Base-by-base conservation (phyloP, 768 basidiomycete genomes). In the Trametes sanguinea region DNA sequence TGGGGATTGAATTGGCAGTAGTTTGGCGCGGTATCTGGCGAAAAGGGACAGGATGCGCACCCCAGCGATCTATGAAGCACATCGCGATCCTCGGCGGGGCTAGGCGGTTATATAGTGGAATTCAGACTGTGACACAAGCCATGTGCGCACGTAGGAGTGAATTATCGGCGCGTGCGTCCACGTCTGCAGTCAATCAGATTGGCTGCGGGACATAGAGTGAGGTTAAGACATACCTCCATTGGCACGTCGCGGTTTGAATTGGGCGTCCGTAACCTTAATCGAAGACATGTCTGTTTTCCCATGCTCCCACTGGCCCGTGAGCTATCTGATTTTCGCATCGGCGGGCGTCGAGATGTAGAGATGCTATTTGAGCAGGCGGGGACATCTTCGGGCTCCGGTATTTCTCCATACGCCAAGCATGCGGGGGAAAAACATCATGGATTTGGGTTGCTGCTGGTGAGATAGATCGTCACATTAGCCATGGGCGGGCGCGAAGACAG, bases 251-350 rank as follows among this genome's bases (percentile, higher is more conserved):
- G 16, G 51, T 54, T 59, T 62, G 56, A 53, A 59, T 57, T 59
- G 64, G 33, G 47, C 46, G 51, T 61, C 37, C 44, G 51, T 61
- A 65, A 61, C 60, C 64, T 65, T 65, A 65, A 59, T 30, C 14
- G 17, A 32, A 60, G 57, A 51, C 47, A 43, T 37, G 29, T 40
- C 37, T 32, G 39, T 14, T 54, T 65, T 65, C 64, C 64, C 64
- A 65, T 65, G 64, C 60, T 59, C 60, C 56, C 48, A 64, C 63
- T 57, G 63, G 54, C 37, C 58, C 50, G 51, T 47, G 40, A 45
- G 37, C 60, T 51, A 57, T 61, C 60, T 50, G 60, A 57, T 65
- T 54, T 65, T 65, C 64, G 60, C 60, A 62, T 53, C 56, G 59
- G 44, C 54, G 44, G 42, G 51, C 54, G 51, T 51, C 52, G 48